Base-by-base conservation (phyloP, 371 early-diverging fungal species). In the Fennellomyces sp. region DNA sequence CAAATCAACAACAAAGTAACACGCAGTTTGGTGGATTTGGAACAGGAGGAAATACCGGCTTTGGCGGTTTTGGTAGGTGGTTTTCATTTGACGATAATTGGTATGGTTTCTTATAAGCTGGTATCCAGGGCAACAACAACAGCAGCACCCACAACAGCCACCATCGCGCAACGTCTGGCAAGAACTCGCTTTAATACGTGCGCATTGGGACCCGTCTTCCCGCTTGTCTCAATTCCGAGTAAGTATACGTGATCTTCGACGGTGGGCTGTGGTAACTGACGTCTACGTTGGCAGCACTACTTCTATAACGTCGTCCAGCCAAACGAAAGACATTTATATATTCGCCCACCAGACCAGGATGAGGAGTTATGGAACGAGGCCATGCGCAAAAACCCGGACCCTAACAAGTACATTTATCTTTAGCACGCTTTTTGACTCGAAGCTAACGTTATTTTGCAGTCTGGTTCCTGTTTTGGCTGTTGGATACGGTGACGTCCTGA, bases 261-360 rank as follows among this genome's bases (percentile, higher is more conserved):
- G 11, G 3, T 27, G 30, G n/a, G n/a, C n/a, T n/a, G n/a, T n/a
- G n/a, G n/a, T n/a, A n/a, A n/a, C n/a, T n/a, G n/a, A n/a, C n/a
- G n/a, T 35, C 26, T 39, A 28, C 42, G 13, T 51, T 23, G 38
- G 21, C 54, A 77, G 73, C 93, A 94, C 70, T 95, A 92, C 67
- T 96, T 95, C 60, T 96, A 96, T 70, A 96, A 95, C 65, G 82
- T 88, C 66, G 94, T 92, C 1, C 90, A 93, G 64, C 86, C 94
- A 0, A 84, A 75, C 15, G 93, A 95, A 73, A 86, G 86, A 19
- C 84, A 83, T 31, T 58, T 85, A 35, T 96, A 96, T 60, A 84
- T 78, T 29, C 86, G 87, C 30, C 91, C 91, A 12, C 86, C 87
- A 1, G 82, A 86, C 49, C 81, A 90, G 35, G 91, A 94, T 52